Percentiles rank a stretch among this genome's conserved stretches.
Conservation (phyloP, 1,284 basidiomycete species). For the Pisolithus thermaeus region DNA sequence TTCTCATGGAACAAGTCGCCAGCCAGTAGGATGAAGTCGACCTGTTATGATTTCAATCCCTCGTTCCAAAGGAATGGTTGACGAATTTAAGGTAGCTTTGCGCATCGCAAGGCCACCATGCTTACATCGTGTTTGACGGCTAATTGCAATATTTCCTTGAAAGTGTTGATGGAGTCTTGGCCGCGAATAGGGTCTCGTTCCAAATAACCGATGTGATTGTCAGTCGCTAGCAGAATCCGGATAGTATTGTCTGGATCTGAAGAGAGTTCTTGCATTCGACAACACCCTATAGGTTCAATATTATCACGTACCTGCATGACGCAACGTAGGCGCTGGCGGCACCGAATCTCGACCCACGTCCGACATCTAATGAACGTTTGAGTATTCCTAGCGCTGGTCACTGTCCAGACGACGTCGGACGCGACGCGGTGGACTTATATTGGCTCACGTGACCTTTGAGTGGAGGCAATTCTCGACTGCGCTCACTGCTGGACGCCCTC, state of each 20-base stretch:
- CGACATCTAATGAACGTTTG: constrained; percentile 16
- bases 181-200: constrained; percentile 95
- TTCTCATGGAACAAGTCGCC: constrained; percentile 99
- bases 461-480: neutral
- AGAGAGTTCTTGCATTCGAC: constrained; percentile 4
- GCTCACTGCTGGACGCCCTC: neutral
- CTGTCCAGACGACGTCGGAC: neutral
- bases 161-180: constrained; percentile 93
- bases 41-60: constrained; percentile 39
- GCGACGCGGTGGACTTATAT: neutral
- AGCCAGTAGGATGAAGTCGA: constrained; percentile 90
- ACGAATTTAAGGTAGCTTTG: too few relatives aligned
- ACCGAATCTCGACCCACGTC: constrained; percentile 16
- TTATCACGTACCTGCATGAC: constrained; percentile 32
- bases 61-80: too few relatives aligned
- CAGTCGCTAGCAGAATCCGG: constrained; percentile 84
- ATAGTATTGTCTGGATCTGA: constrained; percentile 65
- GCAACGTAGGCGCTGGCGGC: constrained; percentile 30
- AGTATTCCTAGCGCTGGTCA: too few relatives aligned
- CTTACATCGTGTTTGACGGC: constrained; percentile 83
- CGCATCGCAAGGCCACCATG: constrained; percentile 1
- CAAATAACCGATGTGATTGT: constrained; percentile 94
- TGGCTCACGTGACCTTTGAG: neutral
- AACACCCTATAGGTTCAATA: neutral
- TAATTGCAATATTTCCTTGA: constrained; percentile 88